These are phyloP conservation scores for Bretziella fagacearum DNA, from an alignment of 2,329 filamentous ascomycete genomes.

Conservation along the genomic window DNA sequence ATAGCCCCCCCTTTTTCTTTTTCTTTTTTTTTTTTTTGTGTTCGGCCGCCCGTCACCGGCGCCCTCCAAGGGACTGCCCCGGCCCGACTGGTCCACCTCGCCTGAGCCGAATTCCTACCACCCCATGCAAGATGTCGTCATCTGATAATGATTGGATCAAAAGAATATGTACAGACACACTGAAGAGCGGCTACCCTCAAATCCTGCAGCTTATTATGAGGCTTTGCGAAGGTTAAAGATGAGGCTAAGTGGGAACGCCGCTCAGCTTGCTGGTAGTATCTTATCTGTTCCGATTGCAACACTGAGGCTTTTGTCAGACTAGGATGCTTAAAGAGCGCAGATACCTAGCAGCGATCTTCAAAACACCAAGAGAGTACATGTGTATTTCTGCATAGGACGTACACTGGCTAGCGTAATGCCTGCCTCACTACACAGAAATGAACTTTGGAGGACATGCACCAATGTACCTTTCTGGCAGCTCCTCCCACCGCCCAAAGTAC, in stretches of 20 bases:
- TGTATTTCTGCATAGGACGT: not conserved
- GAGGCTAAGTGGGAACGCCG: constrained; percentile 12
- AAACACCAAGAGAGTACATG: not conserved
- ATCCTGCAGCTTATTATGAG: constrained; percentile 12
- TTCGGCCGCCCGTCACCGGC: constrained; percentile 14
- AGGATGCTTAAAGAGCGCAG: not conserved
- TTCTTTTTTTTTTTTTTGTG: too few relatives aligned
- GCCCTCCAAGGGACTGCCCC: constrained; percentile 10
- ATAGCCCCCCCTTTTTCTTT: not conserved
- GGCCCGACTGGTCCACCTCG: constrained; percentile 15
- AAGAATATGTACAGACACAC: constrained; percentile 9
- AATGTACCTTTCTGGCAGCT: not conserved
- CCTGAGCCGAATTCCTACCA: constrained; percentile 12
- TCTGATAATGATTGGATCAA: constrained; percentile 2
- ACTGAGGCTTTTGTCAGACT: constrained; percentile 12
- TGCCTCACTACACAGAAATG: not conserved
- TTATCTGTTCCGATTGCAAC: constrained; percentile 9
- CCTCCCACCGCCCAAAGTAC: not conserved
- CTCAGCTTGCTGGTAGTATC: constrained; percentile 12
- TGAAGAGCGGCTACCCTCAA: not conserved
- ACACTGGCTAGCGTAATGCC: not conserved
- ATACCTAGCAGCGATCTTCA: not conserved
- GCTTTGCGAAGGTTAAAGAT: constrained; percentile 10
- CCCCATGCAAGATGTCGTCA: constrained; percentile 14
- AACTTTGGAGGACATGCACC: not conserved